Evolutionary conservation across 2,329 filamentous ascomycete genomes (phyloP).

Genomic region (Penicillium griseofulvum): DNA sequence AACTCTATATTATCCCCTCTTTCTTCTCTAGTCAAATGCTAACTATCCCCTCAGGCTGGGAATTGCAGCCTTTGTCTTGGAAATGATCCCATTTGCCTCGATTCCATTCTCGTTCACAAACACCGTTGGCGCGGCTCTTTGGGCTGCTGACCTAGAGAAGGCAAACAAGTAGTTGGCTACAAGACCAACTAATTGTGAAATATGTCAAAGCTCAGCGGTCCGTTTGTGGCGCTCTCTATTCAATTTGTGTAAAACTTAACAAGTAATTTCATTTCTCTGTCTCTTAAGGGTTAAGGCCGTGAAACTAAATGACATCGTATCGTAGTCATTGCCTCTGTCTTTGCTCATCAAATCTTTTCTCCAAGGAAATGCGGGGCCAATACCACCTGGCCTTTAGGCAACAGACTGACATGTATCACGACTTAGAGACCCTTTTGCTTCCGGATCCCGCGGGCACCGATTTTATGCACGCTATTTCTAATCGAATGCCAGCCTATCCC

Average conservation of each 20-base stretch:
- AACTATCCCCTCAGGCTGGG: constrained; percentile 52
- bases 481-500: too few relatives aligned
- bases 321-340: too few relatives aligned
- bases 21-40: constrained; percentile 4
- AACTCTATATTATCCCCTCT: not conserved
- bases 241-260: not conserved
- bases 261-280: not conserved
- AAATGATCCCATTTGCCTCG: constrained; percentile 78
- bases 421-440: too few relatives aligned
- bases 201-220: not conserved
- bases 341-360: too few relatives aligned
- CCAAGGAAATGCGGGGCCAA: too few relatives aligned
- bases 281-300: not conserved
- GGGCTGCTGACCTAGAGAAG: constrained; percentile 81
- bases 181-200: not conserved
- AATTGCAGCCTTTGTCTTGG: constrained; percentile 75
- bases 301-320: too few relatives aligned
- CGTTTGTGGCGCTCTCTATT: not conserved
- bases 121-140: constrained; percentile 87
- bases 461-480: too few relatives aligned
- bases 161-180: constrained; percentile 25
- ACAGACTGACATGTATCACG: too few relatives aligned
- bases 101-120: constrained; percentile 90
- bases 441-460: too few relatives aligned
- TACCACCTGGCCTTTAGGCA: too few relatives aligned